These are phyloP conservation scores for Candida glucosophila DNA, from an alignment of 1,139 yeast species.

Conservation along the genomic window DNA sequence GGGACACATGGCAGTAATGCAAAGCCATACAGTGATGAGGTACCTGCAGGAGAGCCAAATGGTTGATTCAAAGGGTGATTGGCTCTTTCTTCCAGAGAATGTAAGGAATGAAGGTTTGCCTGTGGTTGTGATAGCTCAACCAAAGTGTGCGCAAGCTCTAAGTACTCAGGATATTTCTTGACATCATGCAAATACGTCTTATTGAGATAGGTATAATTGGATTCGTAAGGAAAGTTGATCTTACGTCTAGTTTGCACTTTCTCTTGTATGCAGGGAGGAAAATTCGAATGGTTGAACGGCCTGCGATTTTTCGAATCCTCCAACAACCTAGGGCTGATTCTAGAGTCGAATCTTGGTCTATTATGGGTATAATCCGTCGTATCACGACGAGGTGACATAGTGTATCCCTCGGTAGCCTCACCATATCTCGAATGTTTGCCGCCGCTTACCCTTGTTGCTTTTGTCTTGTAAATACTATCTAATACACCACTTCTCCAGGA, in stretches of 20 bases:
- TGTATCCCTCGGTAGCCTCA: slow-evolving; percentile 24
- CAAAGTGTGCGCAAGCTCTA: slow-evolving; percentile 38
- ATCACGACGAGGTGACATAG: slow-evolving; percentile 11
- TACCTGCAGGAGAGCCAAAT: too few relatives aligned
- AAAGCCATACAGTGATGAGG: too few relatives aligned
- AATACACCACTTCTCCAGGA: slow-evolving; percentile 38
- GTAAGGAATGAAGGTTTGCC: background rate
- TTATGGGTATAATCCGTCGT: slow-evolving; percentile 3
- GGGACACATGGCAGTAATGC: too few relatives aligned
- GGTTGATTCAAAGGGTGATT: background rate
- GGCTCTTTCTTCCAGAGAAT: too few relatives aligned
- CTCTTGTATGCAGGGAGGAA: too few relatives aligned
- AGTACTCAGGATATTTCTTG: slow-evolving; percentile 38
- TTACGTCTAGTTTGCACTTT: slow-evolving; percentile 19
- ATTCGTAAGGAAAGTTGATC: slow-evolving; percentile 47
- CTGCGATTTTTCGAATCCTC: slow-evolving; percentile 19
- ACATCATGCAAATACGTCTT: slow-evolving; percentile 38
- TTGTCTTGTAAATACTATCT: slow-evolving; percentile 26
- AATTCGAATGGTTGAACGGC: slow-evolving; percentile 1
- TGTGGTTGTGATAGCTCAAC: slow-evolving; percentile 25
- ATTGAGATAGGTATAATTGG: slow-evolving; percentile 44
- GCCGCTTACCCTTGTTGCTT: slow-evolving; percentile 12
- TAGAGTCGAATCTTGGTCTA: slow-evolving; percentile 33
- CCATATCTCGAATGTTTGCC: slow-evolving; percentile 21
- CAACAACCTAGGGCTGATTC: slow-evolving; percentile 26